A percentile compares a stretch with the other conserved stretches of the same genome.
These are phyloP conservation scores for Suillus brevipes DNA, from an alignment of 768 basidiomycete genomes.

Conservation along the genomic window DNA sequence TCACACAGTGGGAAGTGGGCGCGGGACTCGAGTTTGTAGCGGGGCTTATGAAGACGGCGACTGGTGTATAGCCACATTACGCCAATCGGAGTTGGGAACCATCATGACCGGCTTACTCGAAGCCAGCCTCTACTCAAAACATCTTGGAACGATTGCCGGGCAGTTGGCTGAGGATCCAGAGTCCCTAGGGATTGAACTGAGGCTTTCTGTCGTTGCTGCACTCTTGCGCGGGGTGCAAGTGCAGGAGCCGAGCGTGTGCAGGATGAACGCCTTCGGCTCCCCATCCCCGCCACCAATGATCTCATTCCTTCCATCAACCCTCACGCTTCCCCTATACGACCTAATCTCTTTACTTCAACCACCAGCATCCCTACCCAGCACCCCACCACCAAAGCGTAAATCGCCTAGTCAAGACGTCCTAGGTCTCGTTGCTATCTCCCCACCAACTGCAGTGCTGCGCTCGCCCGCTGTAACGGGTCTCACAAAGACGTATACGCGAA, in stretches of 20 bases:
- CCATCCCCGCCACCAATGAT: constrained; percentile 25
- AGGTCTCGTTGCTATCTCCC: constrained; percentile 65
- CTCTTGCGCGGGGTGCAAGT: constrained; percentile 33
- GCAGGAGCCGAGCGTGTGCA: constrained; percentile 19
- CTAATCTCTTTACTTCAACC: constrained; percentile 51
- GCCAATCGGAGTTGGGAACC: background rate
- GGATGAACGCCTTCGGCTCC: constrained; percentile 28
- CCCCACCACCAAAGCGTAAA: constrained; percentile 45
- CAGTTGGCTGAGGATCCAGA: background rate
- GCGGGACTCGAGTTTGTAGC: constrained; percentile 48
- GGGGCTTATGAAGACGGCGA: constrained; percentile 33
- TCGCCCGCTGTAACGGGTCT: constrained; percentile 74
- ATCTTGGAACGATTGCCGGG: constrained; percentile 3
- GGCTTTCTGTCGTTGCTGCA: constrained; percentile 34
- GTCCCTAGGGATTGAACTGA: constrained; percentile 19
- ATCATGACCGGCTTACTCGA: constrained; percentile 3
- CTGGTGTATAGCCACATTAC: background rate
- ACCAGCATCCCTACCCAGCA: constrained; percentile 43
- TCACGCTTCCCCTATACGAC: constrained; percentile 47
- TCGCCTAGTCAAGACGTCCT: constrained; percentile 55
- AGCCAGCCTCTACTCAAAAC: background rate
- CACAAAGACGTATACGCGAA: constrained; percentile 78
- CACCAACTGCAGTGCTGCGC: constrained; percentile 66
- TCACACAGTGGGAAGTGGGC: constrained; percentile 48
- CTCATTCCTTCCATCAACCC: constrained; percentile 36